These are phyloP conservation scores for Heliamphora exappendiculata DNA, from an alignment of 148 eudicot species.

Conservation along the genomic window DNA sequence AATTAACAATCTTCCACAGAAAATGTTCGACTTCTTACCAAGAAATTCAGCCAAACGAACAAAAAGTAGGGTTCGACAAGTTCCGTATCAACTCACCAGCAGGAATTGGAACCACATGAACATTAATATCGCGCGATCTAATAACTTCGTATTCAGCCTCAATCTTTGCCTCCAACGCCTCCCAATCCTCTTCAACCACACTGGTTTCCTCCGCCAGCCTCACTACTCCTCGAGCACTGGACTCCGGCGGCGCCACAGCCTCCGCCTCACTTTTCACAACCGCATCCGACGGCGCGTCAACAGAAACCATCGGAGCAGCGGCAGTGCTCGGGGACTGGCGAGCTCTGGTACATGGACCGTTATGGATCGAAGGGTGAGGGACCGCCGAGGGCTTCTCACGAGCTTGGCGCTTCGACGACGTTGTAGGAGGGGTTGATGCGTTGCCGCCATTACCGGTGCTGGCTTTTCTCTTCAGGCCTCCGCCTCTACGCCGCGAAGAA, in stretches of 20 bases:
- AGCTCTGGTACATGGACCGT: conserved; percentile 79
- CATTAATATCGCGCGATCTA: conserved; percentile 43
- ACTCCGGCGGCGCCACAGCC: conserved; percentile 21
- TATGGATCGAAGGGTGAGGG: conserved; percentile 55
- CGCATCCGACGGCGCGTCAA: conserved; percentile 10
- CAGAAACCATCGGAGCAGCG: conserved; percentile 29
- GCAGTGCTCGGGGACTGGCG: conserved; percentile 59
- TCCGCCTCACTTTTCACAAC: conserved; percentile 23
- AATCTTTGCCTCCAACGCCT: conserved; percentile 52
- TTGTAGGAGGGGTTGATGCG: conserved; percentile 26
- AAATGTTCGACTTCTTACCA: not conserved
- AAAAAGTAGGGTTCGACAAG: conserved; percentile 5
- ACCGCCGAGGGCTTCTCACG: conserved; percentile 60
- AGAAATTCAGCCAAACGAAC: not conserved
- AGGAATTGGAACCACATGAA: conserved; percentile 76
- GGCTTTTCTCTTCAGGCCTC: conserved; percentile 62
- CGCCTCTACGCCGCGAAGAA: conserved; percentile 59
- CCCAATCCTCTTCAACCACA: conserved; percentile 31
- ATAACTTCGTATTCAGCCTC: conserved; percentile 52
- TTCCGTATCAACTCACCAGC: conserved; percentile 48
- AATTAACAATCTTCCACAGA: not conserved
- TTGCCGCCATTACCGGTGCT: conserved; percentile 17
- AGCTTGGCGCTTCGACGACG: conserved; percentile 65
- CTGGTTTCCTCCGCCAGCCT: conserved; percentile 25
- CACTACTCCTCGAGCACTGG: conserved; percentile 9